Base-by-base conservation (phyloP, 805 yeast genomes). In the Brettanomyces nanus region DNA sequence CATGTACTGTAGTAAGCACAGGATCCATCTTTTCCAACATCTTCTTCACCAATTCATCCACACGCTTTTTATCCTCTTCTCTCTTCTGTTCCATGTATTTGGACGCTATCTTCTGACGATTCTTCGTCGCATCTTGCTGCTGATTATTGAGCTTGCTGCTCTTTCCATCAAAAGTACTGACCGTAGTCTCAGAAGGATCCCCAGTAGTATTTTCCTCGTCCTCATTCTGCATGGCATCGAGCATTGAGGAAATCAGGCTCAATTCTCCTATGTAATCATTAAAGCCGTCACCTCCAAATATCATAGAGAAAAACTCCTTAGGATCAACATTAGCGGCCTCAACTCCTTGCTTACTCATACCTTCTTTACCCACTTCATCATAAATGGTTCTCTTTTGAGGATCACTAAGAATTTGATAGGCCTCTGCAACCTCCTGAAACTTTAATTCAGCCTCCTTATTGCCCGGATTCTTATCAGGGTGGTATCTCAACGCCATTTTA, bases 271-370 rank as follows among this genome's bases (percentile, higher is more conserved):
- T 85, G 70, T 87, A 80, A 35, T 80, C 79, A 25, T 68, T 72
- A 59, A 89, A 87, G 2, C 92, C 94, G 40, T 83, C 95, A 35
- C 96, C 96, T 32, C 96, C 96, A 59, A 87, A 80, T 42, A 80
- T 79, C 63, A 70, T 70, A 4, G 80, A 68, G 54, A 80, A 80
- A 48, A 78, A 77, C 52, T 80, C 86, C 30, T 74, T 66, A 2
- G 90, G 84, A 55, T 82, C 90, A 47, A 77, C 86, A 44, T 79
- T 84, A 6, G 38, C 38, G 1, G 84, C 82, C 22, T 79, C 73
- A 13, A 82, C 80, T 17, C 59, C 61, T 6, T 43, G 44, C 19
- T 45, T 42, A n/a, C 41, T 42, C 35, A 57, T 42, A 44, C 75
- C 77, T 41, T 81, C 85, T 51, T 77, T 80, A 36, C 94, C 94